A percentile compares a stretch with the other conserved stretches of the same genome.
Conservation (phyloP, 495 filamentous ascomycete species). For the Xylaria bambusicola region DNA sequence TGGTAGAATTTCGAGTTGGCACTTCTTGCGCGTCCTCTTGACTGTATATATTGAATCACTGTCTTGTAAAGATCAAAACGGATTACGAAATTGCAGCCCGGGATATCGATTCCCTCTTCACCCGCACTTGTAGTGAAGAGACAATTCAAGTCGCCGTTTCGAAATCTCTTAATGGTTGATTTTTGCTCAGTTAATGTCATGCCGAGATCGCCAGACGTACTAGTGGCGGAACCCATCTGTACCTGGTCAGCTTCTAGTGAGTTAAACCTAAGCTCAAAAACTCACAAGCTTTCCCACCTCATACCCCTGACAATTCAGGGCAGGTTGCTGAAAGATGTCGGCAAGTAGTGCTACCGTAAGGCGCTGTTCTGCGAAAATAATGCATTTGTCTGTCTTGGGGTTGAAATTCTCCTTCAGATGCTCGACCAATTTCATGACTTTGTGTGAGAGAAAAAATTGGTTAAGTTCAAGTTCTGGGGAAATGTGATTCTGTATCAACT, state of each 20-base stretch:
- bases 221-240: slow-evolving; percentile 43
- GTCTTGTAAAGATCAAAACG: slow-evolving; percentile 89
- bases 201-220: slow-evolving; percentile 33
- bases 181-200: slow-evolving; percentile 76
- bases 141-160: slow-evolving; percentile 81
- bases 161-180: slow-evolving; percentile 72
- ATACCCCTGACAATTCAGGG: slow-evolving; percentile 59
- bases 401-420: slow-evolving; percentile 62
- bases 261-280: neutral
- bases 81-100: slow-evolving; percentile 89
- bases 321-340: slow-evolving; percentile 59
- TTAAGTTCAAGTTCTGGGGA: slow-evolving; percentile 48
- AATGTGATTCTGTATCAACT: slow-evolving; percentile 54
- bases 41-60: slow-evolving; percentile 95
- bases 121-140: slow-evolving; percentile 89
- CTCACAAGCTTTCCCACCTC: slow-evolving; percentile 70
- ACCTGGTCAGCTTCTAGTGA: neutral
- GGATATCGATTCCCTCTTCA: slow-evolving; percentile 95
- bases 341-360: slow-evolving; percentile 74
- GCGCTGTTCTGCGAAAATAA: slow-evolving; percentile 82
- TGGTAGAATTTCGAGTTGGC: slow-evolving; percentile 76
- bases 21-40: slow-evolving; percentile 84
- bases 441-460: slow-evolving; percentile 61
- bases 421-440: slow-evolving; percentile 64
- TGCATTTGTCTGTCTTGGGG: slow-evolving; percentile 60